phyloP scores from a whole-genome alignment of 2,329 filamentous ascomycete genomes.

The Alternaria longipes region DNA sequence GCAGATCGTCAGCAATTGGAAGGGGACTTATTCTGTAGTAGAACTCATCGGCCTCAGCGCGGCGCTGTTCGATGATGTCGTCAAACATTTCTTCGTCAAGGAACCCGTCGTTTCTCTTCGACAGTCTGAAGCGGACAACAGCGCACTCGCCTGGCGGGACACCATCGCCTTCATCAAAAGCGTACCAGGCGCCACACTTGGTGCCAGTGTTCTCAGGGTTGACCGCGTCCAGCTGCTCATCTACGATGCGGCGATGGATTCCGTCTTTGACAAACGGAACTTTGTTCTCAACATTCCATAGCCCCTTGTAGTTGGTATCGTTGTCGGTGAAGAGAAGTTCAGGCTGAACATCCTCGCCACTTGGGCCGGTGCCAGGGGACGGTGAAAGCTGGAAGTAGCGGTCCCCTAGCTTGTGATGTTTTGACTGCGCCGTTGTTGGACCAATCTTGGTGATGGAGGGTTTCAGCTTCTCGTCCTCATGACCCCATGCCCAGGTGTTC shows the following conservation, averaged over 20 bases:
- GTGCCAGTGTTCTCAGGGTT: slow-evolving; percentile 85
- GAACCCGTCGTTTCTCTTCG: slow-evolving; percentile 76
- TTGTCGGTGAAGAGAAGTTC: slow-evolving; percentile 93
- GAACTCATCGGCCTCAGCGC: slow-evolving; percentile 93
- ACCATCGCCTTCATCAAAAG: slow-evolving; percentile 88
- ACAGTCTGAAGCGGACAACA: slow-evolving; percentile 90
- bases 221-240: slow-evolving; percentile 79
- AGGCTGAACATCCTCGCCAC: slow-evolving; percentile 84
- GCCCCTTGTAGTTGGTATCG: slow-evolving; percentile 82
- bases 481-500: slow-evolving; percentile 96
- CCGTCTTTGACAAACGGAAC: slow-evolving; percentile 92
- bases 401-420: slow-evolving; percentile 81
- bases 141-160: slow-evolving; percentile 91
- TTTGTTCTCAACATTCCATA: slow-evolving; percentile 79
- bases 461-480: slow-evolving; percentile 77
- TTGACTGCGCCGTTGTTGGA: slow-evolving; percentile 76
- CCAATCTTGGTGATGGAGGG: slow-evolving; percentile 75
- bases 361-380: slow-evolving; percentile 82
- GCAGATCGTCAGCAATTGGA: slow-evolving; percentile 90
- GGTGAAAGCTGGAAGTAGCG: slow-evolving; percentile 87
- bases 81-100: slow-evolving; percentile 94
- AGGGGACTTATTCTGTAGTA: slow-evolving; percentile 92
- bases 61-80: slow-evolving; percentile 84
- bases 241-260: slow-evolving; percentile 87
- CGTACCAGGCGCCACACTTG: slow-evolving; percentile 90